Conservation (phyloP, 129 eudicot species). For the Lactuca sativa region DNA sequence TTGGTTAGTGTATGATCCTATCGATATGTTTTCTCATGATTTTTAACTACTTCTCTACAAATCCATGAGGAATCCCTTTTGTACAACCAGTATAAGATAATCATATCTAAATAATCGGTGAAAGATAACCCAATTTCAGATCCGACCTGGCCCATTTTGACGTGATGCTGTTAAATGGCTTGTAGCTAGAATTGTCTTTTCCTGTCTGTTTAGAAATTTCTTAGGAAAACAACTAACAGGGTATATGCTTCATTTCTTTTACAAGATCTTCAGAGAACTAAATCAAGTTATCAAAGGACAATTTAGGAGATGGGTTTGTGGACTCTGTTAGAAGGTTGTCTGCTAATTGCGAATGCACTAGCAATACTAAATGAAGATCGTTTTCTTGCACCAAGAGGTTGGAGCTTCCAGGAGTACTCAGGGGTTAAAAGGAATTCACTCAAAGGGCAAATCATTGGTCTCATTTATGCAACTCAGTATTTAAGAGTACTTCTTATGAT, state of each 20-base stretch:
- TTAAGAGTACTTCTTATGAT: slow-evolving; percentile 69
- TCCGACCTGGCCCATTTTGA: not conserved
- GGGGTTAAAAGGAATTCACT: slow-evolving; percentile 64
- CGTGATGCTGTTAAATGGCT: not conserved
- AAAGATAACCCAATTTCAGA: not conserved
- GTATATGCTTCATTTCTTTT: not conserved
- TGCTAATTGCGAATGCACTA: slow-evolving; percentile 70
- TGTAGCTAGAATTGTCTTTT: not conserved
- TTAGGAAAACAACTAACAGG: not conserved
- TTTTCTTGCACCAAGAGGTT: slow-evolving; percentile 69
- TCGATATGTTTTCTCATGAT: too few species aligned
- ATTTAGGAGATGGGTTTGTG: slow-evolving; percentile 59
- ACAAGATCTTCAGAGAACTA: slow-evolving; percentile 5
- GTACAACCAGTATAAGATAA: too few species aligned
- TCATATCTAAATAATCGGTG: too few species aligned
- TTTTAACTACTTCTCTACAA: too few species aligned
- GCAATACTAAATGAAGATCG: slow-evolving; percentile 75
- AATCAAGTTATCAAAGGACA: not conserved
- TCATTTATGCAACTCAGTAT: slow-evolving; percentile 74
- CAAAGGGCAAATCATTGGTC: slow-evolving; percentile 78
- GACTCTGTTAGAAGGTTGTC: slow-evolving; percentile 64
- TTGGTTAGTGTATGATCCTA: not conserved
- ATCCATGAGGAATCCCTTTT: too few species aligned
- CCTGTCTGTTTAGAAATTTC: not conserved
- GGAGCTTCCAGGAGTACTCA: slow-evolving; percentile 80